Base-by-base conservation (phyloP, 1,284 basidiomycete genomes). In the Pulveroboletus sp. region DNA sequence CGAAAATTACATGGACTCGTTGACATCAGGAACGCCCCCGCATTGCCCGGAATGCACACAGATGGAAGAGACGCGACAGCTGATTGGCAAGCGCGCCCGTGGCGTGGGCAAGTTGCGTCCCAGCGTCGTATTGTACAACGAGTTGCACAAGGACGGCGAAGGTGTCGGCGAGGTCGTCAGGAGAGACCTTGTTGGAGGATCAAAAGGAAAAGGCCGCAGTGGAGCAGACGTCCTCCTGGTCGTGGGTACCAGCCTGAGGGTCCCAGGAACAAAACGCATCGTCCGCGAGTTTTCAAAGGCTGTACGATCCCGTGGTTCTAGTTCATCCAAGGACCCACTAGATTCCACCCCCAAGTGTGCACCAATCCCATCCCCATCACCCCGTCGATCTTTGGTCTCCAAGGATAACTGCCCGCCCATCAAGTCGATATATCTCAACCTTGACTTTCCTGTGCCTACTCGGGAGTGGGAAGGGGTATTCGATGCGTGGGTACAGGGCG, bases 201-300 rank as follows among this genome's bases (percentile, higher is more conserved):
- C 79, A 8, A 84, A 84, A 63, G 83, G 84, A 17, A 86, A 83
- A 59, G 84, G 85, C 4, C 76, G 82, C 58, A 81, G 80, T 56
- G 86, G 85, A 6, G 91, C 92, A 5, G 95, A 98, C 74, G 74
- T 96, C 46, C 77, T 98, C 44, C 76, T 98, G 48, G 95, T 98
- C 11, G 94, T 93, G 17, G 95, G 95, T 35, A 97, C 95, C 46
- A 93, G 89, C 68, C 76, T 98, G 54, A 84, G 88, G 62, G 92
- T 98, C 11, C 94, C 93, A 3, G 95, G 95, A 12, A 96, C 95
- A 48, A 97, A 96, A 74, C 81, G 92, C 61, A 92, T 98, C 69
- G 92, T 96, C 29, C 85, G 92, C 59, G 94, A 97, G 72, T 92
- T 97, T 72, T 82, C 92, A 29, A 94, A 92, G 73, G 89, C 91